Conservation (phyloP, 352 stramenopile genomes). For the Phytophthora cactorum region DNA sequence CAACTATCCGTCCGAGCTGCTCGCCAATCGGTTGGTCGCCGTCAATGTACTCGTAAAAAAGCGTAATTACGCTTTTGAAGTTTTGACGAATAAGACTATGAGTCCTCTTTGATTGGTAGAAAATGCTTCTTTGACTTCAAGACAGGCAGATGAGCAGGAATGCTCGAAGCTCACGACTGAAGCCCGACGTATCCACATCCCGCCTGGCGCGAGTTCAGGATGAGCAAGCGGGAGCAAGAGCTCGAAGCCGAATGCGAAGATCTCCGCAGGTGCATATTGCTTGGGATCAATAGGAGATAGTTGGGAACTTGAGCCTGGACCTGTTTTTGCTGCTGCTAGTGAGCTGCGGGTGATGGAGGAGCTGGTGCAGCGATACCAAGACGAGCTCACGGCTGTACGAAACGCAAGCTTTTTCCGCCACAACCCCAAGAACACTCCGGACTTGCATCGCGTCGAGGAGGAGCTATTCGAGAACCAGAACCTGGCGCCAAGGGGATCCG, state of each 20-base stretch:
- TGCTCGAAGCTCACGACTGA: conserved; percentile 7
- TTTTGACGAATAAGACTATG: background rate
- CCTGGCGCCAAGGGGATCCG: conserved; percentile 42
- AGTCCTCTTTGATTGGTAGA: background rate
- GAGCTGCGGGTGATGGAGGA: conserved; percentile 65
- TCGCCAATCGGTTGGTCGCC: conserved; percentile 19
- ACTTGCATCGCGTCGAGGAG: conserved; percentile 47
- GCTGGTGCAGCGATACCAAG: conserved; percentile 69
- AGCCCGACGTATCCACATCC: conserved; percentile 11
- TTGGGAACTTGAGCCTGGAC: background rate
- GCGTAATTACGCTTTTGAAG: conserved; percentile 28
- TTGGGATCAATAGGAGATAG: background rate
- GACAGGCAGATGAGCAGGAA: conserved; percentile 14
- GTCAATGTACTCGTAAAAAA: conserved; percentile 17
- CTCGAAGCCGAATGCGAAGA: conserved; percentile 44
- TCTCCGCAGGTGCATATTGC: conserved; percentile 37
- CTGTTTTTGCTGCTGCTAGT: conserved; percentile 25
- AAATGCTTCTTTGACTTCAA: conserved; percentile 4
- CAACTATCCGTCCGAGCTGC: background rate
- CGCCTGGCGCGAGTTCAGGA: conserved; percentile 1
- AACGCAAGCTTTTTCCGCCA: background rate
- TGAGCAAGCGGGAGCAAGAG: conserved; percentile 39
- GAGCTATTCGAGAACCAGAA: conserved; percentile 67
- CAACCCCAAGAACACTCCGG: conserved; percentile 14
- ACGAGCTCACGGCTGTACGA: conserved; percentile 40